Evolutionary conservation across 108 stramenopile species (phyloP), one percentile per base, ranked within the genome.

Genomic region (Bacterosira constricta): DNA sequence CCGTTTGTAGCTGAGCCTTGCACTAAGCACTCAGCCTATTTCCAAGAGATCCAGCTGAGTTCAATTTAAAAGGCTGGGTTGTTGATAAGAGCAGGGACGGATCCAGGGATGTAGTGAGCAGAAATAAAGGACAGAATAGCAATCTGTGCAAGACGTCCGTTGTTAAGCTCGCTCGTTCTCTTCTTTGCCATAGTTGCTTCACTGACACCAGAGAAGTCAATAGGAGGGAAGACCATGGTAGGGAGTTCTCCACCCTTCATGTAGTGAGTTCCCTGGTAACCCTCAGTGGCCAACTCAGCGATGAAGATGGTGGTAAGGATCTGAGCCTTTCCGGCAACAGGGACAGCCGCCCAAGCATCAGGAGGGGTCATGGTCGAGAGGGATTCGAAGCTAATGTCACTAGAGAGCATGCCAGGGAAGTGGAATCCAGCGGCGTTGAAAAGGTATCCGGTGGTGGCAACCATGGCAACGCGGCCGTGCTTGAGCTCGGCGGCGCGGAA

Each of bases 401-500:
- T 53, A 45, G 75, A 79, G 59, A 94, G 80, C 77, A 80, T 77
- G 31, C 93, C 90, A 18, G 93, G 93, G 86, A 94, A 94, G 69
- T 90, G 89, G 58, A 83, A 69, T 63, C 89, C 89, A 23, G 79
- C 68, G 12, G 82, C 85, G 63, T 90, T 86, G 52, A 91, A 86
- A 21, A 94, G 58, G 83, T 88, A 91, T 51, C 93, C 93, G 42
- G 87, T 86, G 60, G 87, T 84, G 60, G 93, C 92, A 70, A 93
- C 71, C 92, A 93, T 93, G 67, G 92, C 92, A 67, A 77, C 79
- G 67, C 92, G 92, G 18, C 86, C 71, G 86, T 94, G 86, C 83
- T 91, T 90, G 56, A 94, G 82, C 77, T 94, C 93, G 13, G 90
- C 82, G 57, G 90, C 93, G 35, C 89, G 90, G 83, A 86, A 90